A percentile compares a stretch with the other conserved stretches of the same genome.
Conservation (phyloP, 192 early-diverging fungal genomes). For the Gryganskiella cystojenkinii region DNA sequence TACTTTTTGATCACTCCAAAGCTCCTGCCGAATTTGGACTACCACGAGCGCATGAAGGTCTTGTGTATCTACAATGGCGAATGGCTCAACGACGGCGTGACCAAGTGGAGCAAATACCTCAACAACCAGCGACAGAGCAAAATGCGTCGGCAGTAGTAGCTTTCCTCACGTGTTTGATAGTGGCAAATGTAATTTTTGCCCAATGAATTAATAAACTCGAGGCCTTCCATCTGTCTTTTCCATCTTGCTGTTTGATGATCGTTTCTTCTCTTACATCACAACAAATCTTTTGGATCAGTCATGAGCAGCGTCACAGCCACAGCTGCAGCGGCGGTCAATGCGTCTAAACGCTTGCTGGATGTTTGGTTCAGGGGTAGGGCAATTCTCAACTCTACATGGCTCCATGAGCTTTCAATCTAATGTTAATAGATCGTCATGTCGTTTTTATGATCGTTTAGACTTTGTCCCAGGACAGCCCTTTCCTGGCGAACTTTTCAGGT, state of each 20-base stretch:
- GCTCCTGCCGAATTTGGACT: slow-evolving; percentile 91
- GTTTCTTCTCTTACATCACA: too few species aligned
- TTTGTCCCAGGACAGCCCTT: slow-evolving; percentile 31
- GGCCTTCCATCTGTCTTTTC: too few species aligned
- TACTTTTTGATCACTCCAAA: slow-evolving; percentile 99
- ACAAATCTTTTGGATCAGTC: too few species aligned
- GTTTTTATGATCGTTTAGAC: not conserved
- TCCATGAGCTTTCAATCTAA: not conserved
- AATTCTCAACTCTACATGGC: not conserved
- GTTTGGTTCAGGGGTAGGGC: slow-evolving; percentile 35
- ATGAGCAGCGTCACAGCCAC: not conserved
- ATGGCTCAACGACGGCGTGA: slow-evolving; percentile 63
- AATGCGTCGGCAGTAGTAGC: not conserved
- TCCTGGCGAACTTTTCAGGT: not conserved
- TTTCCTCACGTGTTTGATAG: too few species aligned
- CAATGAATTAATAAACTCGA: too few species aligned
- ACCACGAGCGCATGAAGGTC: slow-evolving; percentile 92
- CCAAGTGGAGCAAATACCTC: slow-evolving; percentile 30
- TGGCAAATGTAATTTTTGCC: too few species aligned
- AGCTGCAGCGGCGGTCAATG: slow-evolving; percentile 5
- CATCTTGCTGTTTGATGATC: too few species aligned
- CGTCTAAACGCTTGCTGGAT: slow-evolving; percentile 35
- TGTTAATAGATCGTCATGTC: not conserved
- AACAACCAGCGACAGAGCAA: slow-evolving; percentile 34
- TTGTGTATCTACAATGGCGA: slow-evolving; percentile 96